phyloP scores from a whole-genome alignment of 495 filamentous ascomycete species.

The Podospora pseudopauciseta region DNA sequence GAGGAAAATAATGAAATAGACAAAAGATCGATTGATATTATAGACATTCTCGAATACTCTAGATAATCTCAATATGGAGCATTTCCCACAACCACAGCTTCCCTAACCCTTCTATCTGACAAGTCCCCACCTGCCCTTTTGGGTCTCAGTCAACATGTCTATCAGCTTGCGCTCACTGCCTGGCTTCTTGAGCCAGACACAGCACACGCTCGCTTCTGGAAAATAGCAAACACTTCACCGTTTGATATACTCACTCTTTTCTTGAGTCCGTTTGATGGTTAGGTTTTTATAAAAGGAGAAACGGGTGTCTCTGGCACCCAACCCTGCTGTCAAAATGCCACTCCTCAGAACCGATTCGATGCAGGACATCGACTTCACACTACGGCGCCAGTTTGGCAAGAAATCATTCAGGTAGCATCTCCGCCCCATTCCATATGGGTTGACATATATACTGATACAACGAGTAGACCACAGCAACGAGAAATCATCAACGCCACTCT shows the following conservation, averaged over 20 bases:
- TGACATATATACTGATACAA: not conserved
- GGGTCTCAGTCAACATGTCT: not conserved
- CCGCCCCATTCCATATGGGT: not conserved
- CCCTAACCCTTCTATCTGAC: not conserved
- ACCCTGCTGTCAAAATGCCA: conserved; percentile 32
- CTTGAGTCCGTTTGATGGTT: not conserved
- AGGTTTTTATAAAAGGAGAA: not conserved
- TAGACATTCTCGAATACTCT: not conserved
- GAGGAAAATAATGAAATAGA: not conserved
- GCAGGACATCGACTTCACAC: conserved; percentile 78
- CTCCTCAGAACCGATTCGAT: conserved; percentile 43
- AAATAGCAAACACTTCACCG: not conserved
- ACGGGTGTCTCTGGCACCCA: not conserved
- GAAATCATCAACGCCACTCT: conserved; percentile 82
- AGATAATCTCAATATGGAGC: not conserved
- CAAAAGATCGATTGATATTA: not conserved
- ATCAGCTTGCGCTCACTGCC: not conserved
- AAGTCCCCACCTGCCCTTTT: not conserved
- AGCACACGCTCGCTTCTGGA: not conserved
- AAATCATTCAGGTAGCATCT: conserved; percentile 58
- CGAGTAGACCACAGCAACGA: conserved; percentile 68
- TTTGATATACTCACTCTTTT: not conserved
- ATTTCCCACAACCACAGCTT: not conserved
- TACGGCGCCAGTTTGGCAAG: conserved; percentile 80
- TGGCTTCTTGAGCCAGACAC: not conserved